Evolutionary conservation across 2,329 filamentous ascomycete genomes (phyloP).

Genomic region (Lachnum nothofagi): DNA sequence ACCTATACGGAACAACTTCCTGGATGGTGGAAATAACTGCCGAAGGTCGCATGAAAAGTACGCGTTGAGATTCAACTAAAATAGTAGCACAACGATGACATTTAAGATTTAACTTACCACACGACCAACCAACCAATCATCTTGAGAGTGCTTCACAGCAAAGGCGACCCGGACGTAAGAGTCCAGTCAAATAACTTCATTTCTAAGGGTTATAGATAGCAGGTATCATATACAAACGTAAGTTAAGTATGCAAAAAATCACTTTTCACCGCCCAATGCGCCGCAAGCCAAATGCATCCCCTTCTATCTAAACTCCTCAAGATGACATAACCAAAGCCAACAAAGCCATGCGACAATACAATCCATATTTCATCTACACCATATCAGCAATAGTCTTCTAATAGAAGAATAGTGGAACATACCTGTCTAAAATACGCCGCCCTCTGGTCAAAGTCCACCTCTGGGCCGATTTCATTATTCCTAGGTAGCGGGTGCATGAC

Average conservation of each 20-base stretch:
- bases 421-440: slow-evolving; percentile 99
- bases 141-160: no score
- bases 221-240: neutral
- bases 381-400: slow-evolving; percentile 5
- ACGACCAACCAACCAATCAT: neutral
- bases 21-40: neutral
- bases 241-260: neutral
- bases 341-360: slow-evolving; percentile 97
- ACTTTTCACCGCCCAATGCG: neutral
- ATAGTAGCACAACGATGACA: no score
- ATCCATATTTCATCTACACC: slow-evolving; percentile 85
- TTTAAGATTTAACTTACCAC: neutral
- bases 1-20: neutral
- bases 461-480: slow-evolving; percentile 88
- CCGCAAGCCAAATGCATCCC: neutral
- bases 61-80: no score
- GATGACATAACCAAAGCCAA: slow-evolving; percentile 81
- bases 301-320: slow-evolving; percentile 10
- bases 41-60: neutral
- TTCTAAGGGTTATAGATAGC: neutral
- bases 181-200: neutral
- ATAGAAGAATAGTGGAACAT: slow-evolving; percentile 39
- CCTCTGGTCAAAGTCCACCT: slow-evolving; percentile 95
- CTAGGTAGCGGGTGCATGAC: slow-evolving; percentile 93
- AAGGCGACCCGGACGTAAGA: neutral